Conservation (phyloP, 2,329 filamentous ascomycete species). For the Penicillium sp. region DNA sequence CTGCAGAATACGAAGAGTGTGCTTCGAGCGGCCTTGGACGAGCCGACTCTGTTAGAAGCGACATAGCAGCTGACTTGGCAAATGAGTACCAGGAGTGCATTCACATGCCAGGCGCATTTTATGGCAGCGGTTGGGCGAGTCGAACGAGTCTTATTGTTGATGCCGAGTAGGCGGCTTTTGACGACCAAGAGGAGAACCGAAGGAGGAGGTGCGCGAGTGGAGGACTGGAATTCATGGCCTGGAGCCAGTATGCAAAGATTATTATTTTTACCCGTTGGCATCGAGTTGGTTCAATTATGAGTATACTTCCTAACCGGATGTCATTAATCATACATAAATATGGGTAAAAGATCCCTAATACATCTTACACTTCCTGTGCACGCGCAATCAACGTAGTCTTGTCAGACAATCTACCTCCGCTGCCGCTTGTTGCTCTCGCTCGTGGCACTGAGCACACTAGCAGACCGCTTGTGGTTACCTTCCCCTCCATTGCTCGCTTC, state of each 20-base stretch:
- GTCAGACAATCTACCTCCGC: slow-evolving; percentile 38
- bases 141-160: slow-evolving; percentile 21
- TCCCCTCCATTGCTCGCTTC: slow-evolving; percentile 13
- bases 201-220: background rate
- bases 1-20: slow-evolving; percentile 14
- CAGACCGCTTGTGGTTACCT: slow-evolving; percentile 70
- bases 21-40: slow-evolving; percentile 12
- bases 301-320: slow-evolving; percentile 16
- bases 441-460: slow-evolving; percentile 72
- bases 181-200: background rate
- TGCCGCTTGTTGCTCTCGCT: slow-evolving; percentile 61
- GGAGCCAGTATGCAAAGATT: background rate
- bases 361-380: slow-evolving; percentile 14
- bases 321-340: slow-evolving; percentile 39
- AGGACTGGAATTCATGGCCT: background rate
- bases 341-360: slow-evolving; percentile 20
- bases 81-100: slow-evolving; percentile 29
- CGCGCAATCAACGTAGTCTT: background rate
- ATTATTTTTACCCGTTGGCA: slow-evolving; percentile 20
- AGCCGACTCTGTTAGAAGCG: slow-evolving; percentile 17
- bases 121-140: slow-evolving; percentile 27
- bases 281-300: slow-evolving; percentile 14
- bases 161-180: background rate
- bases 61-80: slow-evolving; percentile 20
- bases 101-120: slow-evolving; percentile 27